A percentile compares a stretch with the other conserved stretches of the same genome.
phyloP scores from a whole-genome alignment of 2,329 filamentous ascomycete species.

The Trichoderma hamatum region DNA sequence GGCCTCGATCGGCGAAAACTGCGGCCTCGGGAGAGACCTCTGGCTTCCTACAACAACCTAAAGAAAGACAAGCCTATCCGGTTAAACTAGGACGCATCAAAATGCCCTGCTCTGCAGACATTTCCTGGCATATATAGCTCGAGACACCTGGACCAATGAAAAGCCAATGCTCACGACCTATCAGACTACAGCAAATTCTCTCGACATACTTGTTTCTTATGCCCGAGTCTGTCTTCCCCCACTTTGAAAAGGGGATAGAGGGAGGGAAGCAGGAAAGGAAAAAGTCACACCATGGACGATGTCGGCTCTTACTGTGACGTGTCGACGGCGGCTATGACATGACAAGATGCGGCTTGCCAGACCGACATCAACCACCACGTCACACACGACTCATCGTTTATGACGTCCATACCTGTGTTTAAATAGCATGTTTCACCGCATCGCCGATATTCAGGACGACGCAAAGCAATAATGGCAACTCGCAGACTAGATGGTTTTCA shows the following conservation, averaged over 20 bases:
- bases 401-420: neutral
- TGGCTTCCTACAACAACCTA: neutral
- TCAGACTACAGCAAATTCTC: constrained; percentile 9
- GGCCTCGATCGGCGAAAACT: neutral
- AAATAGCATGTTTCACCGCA: constrained; percentile 21
- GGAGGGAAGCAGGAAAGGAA: neutral
- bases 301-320: constrained; percentile 8
- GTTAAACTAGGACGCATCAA: constrained; percentile 5
- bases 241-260: neutral
- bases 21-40: neutral
- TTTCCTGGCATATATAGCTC: constrained; percentile 3
- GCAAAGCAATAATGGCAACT: neutral
- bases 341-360: constrained; percentile 6
- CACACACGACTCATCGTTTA: neutral
- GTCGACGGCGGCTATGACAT: constrained; percentile 20
- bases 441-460: neutral
- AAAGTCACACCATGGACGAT: constrained; percentile 6
- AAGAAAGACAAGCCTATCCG: constrained; percentile 17
- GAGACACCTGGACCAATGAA: constrained; percentile 16
- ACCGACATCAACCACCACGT: neutral
- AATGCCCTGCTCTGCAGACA: constrained; percentile 15
- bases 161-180: neutral
- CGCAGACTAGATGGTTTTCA: neutral
- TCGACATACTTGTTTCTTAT: neutral
- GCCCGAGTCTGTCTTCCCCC: constrained; percentile 1